Evolutionary conservation across 768 basidiomycete genomes (phyloP).

Genomic region (Termitomyces sp.): DNA sequence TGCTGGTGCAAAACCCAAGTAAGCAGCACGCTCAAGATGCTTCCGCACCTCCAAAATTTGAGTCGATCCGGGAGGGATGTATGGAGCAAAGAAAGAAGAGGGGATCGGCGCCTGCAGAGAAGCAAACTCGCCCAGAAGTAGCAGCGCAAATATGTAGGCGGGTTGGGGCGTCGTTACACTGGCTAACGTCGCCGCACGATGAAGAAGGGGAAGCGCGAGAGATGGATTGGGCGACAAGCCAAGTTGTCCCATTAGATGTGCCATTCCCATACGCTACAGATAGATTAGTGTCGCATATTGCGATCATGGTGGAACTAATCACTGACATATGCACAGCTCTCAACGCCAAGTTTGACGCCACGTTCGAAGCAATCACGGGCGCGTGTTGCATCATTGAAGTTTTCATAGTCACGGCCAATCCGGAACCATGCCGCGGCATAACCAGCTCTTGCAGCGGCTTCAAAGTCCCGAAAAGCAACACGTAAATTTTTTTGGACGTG

Average conservation of each 20-base stretch:
- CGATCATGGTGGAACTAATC: neutral
- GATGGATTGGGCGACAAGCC: slow-evolving; percentile 47
- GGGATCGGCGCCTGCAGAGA: slow-evolving; percentile 48
- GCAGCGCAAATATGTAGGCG: slow-evolving; percentile 82
- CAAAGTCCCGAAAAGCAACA: slow-evolving; percentile 85
- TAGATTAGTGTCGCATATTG: neutral
- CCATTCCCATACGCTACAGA: slow-evolving; percentile 87
- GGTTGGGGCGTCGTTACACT: slow-evolving; percentile 77
- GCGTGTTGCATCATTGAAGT: slow-evolving; percentile 64
- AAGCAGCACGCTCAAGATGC: slow-evolving; percentile 81
- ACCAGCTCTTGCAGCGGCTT: slow-evolving; percentile 73
- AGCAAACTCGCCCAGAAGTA: slow-evolving; percentile 82
- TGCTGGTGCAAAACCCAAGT: slow-evolving; percentile 75
- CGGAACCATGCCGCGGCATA: slow-evolving; percentile 85
- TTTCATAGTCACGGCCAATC: slow-evolving; percentile 88
- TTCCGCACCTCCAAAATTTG: slow-evolving; percentile 59
- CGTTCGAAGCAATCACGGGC: slow-evolving; percentile 86
- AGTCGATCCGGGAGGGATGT: slow-evolving; percentile 45
- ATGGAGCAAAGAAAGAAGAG: slow-evolving; percentile 43
- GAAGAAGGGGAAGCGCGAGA: slow-evolving; percentile 64
- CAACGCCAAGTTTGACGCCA: slow-evolving; percentile 69
- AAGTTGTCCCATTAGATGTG: slow-evolving; percentile 85
- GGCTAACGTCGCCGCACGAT: slow-evolving; percentile 71
- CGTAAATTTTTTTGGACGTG: slow-evolving; percentile 63
- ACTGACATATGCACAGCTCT: slow-evolving; percentile 76